Base-by-base conservation (phyloP, 148 eudicot species). In the Cornus suecica region DNA sequence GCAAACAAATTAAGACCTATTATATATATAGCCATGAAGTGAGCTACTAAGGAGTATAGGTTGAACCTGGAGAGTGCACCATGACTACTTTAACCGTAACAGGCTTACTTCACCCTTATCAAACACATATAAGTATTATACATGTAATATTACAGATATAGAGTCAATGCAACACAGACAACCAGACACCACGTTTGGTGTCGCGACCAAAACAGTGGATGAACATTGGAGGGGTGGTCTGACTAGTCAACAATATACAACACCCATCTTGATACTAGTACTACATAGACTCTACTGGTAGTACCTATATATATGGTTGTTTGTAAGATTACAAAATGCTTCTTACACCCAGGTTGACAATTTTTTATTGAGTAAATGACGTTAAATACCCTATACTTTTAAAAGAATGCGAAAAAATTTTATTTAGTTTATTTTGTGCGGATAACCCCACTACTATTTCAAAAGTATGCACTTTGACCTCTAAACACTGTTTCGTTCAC, bases 181-280 rank as follows among this genome's bases (percentile, higher is more conserved):
- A 67, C 80, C 20, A 76, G 83, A 76, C 69, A 67, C 69, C 73
- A 67, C 83, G 83, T 76, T 69, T 71, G 37, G 28, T 62, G 20
- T 31, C 25, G 61, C 37, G 32, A 31, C 31, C 74, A 72, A 31
- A 32, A 71, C 32, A 23, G 23, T 75, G 68, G 78, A 71, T 52
- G 2, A 68, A 51, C 74, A 28, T 64, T 64, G 73, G 73, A 2
- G 24, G 20, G 25, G 2, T 9, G 7, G 16, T 56, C n/a, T 62
- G 31, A 69, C 66, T 62, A 74, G 79, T 77, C 79, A 69, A 77
- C 28, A 70, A 63, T 20, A 16, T 65, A 68, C 72, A 37, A 73
- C 37, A 65, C 37, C 29, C 29, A 61, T 66, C 76, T 31, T 37
- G 76, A 1, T 22, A 20, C 9, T 41, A 6, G 9, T 15, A 29